Conservation (phyloP, 805 yeast genomes). For the Limtongozyma cylindracea region DNA sequence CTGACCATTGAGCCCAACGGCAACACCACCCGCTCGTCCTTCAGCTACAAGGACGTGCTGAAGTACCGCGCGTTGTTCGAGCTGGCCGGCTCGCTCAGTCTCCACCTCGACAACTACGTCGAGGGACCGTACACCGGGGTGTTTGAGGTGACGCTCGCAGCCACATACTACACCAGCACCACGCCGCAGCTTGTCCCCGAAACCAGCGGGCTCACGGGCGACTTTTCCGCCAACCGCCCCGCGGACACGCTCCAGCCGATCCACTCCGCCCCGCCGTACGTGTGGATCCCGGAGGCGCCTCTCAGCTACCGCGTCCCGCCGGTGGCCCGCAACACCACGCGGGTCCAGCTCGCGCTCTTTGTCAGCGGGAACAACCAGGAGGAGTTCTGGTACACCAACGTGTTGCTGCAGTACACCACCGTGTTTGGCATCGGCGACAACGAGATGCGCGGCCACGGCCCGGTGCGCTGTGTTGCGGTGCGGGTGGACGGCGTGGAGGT, state of each 20-base stretch:
- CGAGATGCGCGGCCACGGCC: slow-evolving; percentile 34
- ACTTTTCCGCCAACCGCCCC: too few species aligned
- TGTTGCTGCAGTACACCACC: slow-evolving; percentile 18
- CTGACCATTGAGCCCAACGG: slow-evolving; percentile 44
- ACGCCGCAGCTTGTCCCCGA: too few species aligned
- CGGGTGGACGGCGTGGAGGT: slow-evolving; percentile 32
- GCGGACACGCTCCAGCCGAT: too few species aligned
- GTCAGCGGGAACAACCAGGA: slow-evolving; percentile 60
- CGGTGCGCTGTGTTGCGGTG: slow-evolving; percentile 40
- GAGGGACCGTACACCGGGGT: too few species aligned
- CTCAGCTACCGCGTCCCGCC: too few species aligned
- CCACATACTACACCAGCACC: too few species aligned
- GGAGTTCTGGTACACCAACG: slow-evolving; percentile 64
- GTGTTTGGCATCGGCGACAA: slow-evolving; percentile 8
- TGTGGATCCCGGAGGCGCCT: too few species aligned
- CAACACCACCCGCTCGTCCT: slow-evolving; percentile 14
- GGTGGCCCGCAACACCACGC: slow-evolving; percentile 41
- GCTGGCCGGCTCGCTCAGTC: slow-evolving; percentile 6
- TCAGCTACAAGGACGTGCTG: slow-evolving; percentile 44
- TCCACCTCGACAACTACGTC: slow-evolving; percentile 38
- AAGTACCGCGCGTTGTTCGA: slow-evolving; percentile 23
- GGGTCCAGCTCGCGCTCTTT: slow-evolving; percentile 29
- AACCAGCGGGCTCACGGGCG: too few species aligned
- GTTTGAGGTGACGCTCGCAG: too few species aligned
- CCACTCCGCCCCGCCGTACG: too few species aligned